Percentiles rank a stretch among this genome's conserved stretches.
Conservation (phyloP, 768 basidiomycete genomes). For the Kwoniella dendrophila region DNA sequence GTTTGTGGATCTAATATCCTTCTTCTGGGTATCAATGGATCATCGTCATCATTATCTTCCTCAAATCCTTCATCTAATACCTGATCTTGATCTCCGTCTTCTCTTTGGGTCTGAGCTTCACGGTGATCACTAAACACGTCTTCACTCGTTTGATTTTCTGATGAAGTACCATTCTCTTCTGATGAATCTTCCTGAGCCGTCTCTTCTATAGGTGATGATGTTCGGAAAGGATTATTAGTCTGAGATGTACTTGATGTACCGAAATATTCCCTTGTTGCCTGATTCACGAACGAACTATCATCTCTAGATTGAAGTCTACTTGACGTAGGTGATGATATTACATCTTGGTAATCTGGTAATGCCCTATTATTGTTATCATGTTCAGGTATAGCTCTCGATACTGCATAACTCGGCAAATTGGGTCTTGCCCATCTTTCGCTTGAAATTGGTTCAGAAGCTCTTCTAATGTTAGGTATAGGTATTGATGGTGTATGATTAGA, state of each 20-base stretch:
- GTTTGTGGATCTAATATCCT: slow-evolving; percentile 10
- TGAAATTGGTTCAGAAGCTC: slow-evolving; percentile 8
- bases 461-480: slow-evolving; percentile 10
- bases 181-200: not conserved
- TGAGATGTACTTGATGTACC: not conserved
- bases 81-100: no score
- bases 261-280: slow-evolving; percentile 15
- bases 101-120: not conserved
- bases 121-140: not conserved
- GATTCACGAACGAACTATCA: not conserved
- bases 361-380: not conserved
- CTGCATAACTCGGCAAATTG: slow-evolving; percentile 15
- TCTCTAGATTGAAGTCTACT: not conserved
- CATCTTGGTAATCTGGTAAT: slow-evolving; percentile 18
- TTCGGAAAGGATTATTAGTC: not conserved
- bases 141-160: not conserved
- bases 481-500: slow-evolving; percentile 4
- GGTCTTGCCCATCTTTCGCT: slow-evolving; percentile 12
- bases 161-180: not conserved
- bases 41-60: slow-evolving; percentile 38
- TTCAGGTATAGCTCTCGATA: not conserved
- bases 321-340: not conserved
- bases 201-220: slow-evolving; percentile 7
- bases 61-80: slow-evolving; percentile 10
- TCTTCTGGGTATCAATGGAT: slow-evolving; percentile 38